Evolutionary conservation across 2,329 filamentous ascomycete species (phyloP), one percentile per base, ranked within the genome.

Genomic region (Alternaria hordeiaustralica): DNA sequence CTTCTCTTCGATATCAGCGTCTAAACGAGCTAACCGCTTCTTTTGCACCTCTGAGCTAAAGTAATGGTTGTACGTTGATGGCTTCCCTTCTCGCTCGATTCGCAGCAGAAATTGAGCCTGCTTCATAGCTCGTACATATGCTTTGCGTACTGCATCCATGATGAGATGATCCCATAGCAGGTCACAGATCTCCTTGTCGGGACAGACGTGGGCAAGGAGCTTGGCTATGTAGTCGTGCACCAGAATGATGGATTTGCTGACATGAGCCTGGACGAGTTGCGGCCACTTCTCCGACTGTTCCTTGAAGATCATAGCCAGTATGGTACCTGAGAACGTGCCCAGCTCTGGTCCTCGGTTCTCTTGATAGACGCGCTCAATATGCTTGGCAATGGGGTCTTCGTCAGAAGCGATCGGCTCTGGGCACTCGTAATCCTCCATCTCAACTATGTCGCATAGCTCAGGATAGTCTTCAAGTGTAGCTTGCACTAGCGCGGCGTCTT

Each of bases 261-360:
- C 79, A 63, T 89, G 87, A 0, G 79, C 80, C 0, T 82, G 61
- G 0, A 84, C 81, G 1, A 90, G 70, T 0, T 62, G 50, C 0
- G 79, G 69, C 88, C 88, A 90, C 15, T 86, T 87, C 12, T 69
- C 64, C 0, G 87, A 83, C 60, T 90, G 87, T 33, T 84, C 82
- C 36, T 49, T 70, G 47, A 68, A 70, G 15, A 55, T 56, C n/a
- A 44, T 45, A 21, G 58, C 23, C 18, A 70, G 59, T 41, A 70
- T 70, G 5, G 66, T 25, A 11, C 65, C 63, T 8, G 43, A 53
- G 44, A 68, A 68, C 25, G 23, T 55, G 43, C 51, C 33, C 51
- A 55, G 41, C 18, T 55, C 51, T 41, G 41, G 30, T 50, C 20
- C 63, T 30, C 43, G 63, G 51, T 26, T 58, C 25, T 45, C 45